Percentiles rank a stretch among this genome's conserved stretches.
phyloP scores from a whole-genome alignment of 306 rosid genomes.

The Vicia faba region DNA sequence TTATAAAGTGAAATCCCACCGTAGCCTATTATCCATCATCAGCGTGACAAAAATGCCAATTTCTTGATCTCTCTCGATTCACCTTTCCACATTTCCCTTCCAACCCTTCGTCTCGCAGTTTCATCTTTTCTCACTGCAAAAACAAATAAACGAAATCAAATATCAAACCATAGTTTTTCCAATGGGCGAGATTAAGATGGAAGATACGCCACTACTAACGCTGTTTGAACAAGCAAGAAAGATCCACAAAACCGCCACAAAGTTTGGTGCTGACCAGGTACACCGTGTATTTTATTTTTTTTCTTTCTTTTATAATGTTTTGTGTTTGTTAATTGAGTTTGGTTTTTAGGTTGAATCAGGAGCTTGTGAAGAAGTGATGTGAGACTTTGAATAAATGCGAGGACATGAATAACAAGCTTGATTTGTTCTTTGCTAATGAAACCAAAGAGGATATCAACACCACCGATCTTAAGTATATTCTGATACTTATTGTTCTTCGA shows the following conservation, averaged over 20 bases:
- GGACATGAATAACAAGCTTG: constrained; percentile 74
- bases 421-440: constrained; percentile 82
- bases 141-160: too few relatives aligned
- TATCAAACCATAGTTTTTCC: too few relatives aligned
- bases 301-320: neutral
- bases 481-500: constrained; percentile 54
- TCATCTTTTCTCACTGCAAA: neutral
- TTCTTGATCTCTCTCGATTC: neutral
- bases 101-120: neutral
- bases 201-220: constrained; percentile 69
- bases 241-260: constrained; percentile 64
- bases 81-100: too few relatives aligned
- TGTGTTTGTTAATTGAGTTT: neutral
- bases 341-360: constrained; percentile 47
- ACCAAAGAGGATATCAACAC: constrained; percentile 92
- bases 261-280: constrained; percentile 81
- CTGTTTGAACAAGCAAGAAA: constrained; percentile 80
- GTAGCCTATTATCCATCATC: too few relatives aligned
- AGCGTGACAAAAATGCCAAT: neutral
- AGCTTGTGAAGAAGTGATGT: constrained; percentile 65
- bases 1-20: neutral
- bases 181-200: constrained; percentile 54
- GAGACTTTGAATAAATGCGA: constrained; percentile 66
- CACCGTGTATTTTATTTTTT: neutral
- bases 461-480: constrained; percentile 69